Evolutionary conservation across 139 green algal genomes (phyloP), one percentile per base, ranked within the genome.

Genomic region (Dunaliella sp.): DNA sequence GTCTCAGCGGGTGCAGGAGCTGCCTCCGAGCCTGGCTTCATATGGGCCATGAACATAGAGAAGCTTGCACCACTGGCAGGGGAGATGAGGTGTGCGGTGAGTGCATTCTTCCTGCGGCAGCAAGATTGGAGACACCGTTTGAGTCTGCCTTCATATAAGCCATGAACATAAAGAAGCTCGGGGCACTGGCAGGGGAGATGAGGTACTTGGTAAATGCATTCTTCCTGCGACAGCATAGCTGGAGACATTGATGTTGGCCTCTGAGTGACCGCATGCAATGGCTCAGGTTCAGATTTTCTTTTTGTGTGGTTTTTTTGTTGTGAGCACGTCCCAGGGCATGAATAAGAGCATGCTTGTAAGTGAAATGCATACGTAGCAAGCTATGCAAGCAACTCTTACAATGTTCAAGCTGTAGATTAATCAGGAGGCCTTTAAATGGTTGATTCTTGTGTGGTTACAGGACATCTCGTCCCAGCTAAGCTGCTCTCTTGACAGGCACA

Each of bases 141-240:
- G 82, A 88, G 12, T 89, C 88, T 1, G 86, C 59, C 12, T 85
- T 35, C 91, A 98, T 92, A 24, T 93, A 83, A 21, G 90, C 95
- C 26, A 99, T 87, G 58, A 92, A 95, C 96, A 99, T 98, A 0
- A 88, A 88, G 84, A 99, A 98, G 86, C 97, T 92, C 31, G 96
- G 92, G n/a, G 93, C 93, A 1, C 92, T 93, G 16, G 91, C 93
- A 0, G 93, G 92, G 0, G 95, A 96, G 22, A 98, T 93, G 31
- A 98, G 79, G 83, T 98, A 93, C 0, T 94, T 92, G 26, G 93
- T 96, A 3, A 89, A 32, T 0, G 93, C 87, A 30, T 95, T 95
- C 0, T 80, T 88, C 93, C 94, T 95, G 92, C 65, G 33, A 38
- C 7, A 7, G 24, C 35, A 75, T 33, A 16, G 1, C 1, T 30